phyloP scores from a whole-genome alignment of 2,329 filamentous ascomycete genomes.

The Neospermospora avenae region DNA sequence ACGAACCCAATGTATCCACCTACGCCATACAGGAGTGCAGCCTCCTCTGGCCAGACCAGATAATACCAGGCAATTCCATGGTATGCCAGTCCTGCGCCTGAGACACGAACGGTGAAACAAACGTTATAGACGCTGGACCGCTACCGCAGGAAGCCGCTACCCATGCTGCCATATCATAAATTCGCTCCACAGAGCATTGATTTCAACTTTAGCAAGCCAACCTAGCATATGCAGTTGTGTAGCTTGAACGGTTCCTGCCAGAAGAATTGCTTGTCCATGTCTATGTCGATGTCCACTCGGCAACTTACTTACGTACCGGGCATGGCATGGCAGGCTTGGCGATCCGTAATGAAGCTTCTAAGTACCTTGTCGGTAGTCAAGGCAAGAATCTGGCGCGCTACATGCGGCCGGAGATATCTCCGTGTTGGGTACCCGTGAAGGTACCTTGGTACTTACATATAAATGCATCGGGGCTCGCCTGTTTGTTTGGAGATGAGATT shows the following conservation, averaged over 20 bases:
- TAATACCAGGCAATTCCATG: neutral
- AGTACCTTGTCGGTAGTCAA: neutral
- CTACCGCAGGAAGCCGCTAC: neutral
- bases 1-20: neutral
- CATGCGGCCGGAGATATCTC: neutral
- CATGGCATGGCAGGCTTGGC: neutral
- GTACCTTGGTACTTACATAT: neutral
- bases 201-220: neutral
- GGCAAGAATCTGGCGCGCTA: neutral
- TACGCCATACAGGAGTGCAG: neutral
- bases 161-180: too few relatives aligned
- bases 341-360: neutral
- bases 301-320: conserved; percentile 1
- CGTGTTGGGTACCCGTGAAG: neutral
- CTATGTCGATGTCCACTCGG: conserved; percentile 7
- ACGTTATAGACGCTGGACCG: conserved; percentile 8
- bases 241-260: neutral
- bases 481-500: neutral
- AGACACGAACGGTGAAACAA: conserved; percentile 11
- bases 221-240: neutral
- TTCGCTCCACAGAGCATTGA: neutral
- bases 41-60: too few relatives aligned
- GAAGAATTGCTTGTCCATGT: neutral
- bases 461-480: neutral
- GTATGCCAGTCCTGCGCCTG: neutral